phyloP scores from a whole-genome alignment of 2,329 filamentous ascomycete species.

The Cytospora paraplurivora region DNA sequence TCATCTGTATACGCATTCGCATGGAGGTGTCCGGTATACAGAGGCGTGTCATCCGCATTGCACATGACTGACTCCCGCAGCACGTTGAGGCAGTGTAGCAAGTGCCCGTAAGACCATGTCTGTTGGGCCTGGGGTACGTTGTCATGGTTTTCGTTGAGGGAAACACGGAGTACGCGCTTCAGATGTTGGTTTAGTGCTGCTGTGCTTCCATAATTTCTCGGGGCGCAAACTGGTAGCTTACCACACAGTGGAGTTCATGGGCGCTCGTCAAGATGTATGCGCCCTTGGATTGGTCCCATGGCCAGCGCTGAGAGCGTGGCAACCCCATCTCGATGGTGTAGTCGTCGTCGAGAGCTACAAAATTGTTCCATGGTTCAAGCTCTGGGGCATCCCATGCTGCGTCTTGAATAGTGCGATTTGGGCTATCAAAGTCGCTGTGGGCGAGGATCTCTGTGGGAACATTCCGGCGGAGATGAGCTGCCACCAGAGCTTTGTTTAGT shows the following conservation, averaged over 20 bases:
- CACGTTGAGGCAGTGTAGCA: slow-evolving; percentile 31
- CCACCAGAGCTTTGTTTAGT: background rate
- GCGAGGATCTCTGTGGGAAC: slow-evolving; percentile 26
- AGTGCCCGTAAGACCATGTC: slow-evolving; percentile 27
- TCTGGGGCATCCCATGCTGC: slow-evolving; percentile 24
- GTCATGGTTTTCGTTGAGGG: slow-evolving; percentile 27
- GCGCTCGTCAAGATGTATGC: slow-evolving; percentile 29
- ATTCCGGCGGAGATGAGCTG: slow-evolving; percentile 28
- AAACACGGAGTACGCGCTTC: slow-evolving; percentile 24
- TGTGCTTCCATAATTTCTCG: background rate
- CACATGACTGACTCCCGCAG: slow-evolving; percentile 28
- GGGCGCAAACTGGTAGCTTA: slow-evolving; percentile 14
- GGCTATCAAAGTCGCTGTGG: slow-evolving; percentile 24
- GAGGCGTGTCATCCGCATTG: slow-evolving; percentile 29
- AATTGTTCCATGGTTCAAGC: slow-evolving; percentile 28
- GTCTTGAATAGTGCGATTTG: slow-evolving; percentile 28
- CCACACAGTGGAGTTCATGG: slow-evolving; percentile 31
- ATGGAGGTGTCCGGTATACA: slow-evolving; percentile 28
- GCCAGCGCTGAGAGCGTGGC: slow-evolving; percentile 30
- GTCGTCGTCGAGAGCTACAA: slow-evolving; percentile 29
- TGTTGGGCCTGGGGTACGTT: slow-evolving; percentile 25
- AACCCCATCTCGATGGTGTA: slow-evolving; percentile 23
- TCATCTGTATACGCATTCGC: slow-evolving; percentile 25
- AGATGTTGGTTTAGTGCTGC: background rate
- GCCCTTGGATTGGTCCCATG: slow-evolving; percentile 28